Conservation (phyloP, 1,284 basidiomycete species). For the Cryptococcus wingfieldii region DNA sequence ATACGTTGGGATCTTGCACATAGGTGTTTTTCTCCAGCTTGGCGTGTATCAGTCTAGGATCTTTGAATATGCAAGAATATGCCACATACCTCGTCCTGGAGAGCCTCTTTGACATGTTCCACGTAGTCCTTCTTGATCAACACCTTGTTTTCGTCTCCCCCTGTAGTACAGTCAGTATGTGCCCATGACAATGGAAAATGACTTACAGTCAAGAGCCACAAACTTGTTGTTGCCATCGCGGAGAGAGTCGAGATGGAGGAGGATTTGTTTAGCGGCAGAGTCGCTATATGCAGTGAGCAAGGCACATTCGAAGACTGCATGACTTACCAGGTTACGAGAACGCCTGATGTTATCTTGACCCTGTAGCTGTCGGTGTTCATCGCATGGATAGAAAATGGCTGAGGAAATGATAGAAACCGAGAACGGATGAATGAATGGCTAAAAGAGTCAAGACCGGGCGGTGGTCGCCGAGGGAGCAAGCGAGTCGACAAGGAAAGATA, state of each 20-base stretch:
- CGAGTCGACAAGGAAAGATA: too few species aligned
- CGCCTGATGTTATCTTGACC: constrained; percentile 25
- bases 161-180: background rate
- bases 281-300: constrained; percentile 22
- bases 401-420: too few species aligned
- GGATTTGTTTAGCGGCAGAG: constrained; percentile 46
- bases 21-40: constrained; percentile 48
- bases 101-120: constrained; percentile 33
- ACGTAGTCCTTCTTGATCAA: constrained; percentile 35
- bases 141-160: constrained; percentile 42
- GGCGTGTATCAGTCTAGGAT: background rate
- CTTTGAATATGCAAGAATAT: background rate
- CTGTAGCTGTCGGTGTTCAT: constrained; percentile 19
- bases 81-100: constrained; percentile 38
- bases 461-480: too few species aligned
- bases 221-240: constrained; percentile 38
- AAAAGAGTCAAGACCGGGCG: too few species aligned
- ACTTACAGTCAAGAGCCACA: constrained; percentile 37
- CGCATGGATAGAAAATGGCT: too few species aligned
- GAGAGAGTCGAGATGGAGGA: constrained; percentile 35
- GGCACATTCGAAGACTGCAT: background rate
- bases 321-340: constrained; percentile 32
- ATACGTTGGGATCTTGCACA: constrained; percentile 33
- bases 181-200: background rate
- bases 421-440: too few species aligned